A percentile compares a stretch with the other conserved stretches of the same genome.
These are phyloP conservation scores for Urostyla sp. DNA, from an alignment of 73 alveolate species.

Conservation along the genomic window DNA sequence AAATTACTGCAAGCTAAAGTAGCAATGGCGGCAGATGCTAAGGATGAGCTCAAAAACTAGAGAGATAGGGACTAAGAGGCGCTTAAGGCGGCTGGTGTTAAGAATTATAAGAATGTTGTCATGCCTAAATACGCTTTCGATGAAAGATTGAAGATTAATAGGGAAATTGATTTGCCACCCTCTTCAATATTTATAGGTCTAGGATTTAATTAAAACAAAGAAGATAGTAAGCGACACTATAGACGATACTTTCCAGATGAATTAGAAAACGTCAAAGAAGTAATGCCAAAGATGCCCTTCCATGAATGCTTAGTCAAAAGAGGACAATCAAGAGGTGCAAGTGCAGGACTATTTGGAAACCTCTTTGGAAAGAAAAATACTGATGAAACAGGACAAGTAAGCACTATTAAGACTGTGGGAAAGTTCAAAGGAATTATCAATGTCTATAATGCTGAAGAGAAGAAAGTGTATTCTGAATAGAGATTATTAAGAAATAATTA, in stretches of 20 bases:
- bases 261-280: constrained; percentile 37
- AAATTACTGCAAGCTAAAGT: neutral
- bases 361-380: constrained; percentile 24
- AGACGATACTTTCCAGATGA: constrained; percentile 59
- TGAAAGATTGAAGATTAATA: constrained; percentile 36
- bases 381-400: constrained; percentile 64
- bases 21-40: neutral
- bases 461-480: constrained; percentile 2
- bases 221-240: constrained; percentile 68
- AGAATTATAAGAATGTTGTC: constrained; percentile 36
- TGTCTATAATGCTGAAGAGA: constrained; percentile 62
- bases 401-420: constrained; percentile 63
- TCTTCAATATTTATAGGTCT: constrained; percentile 43
- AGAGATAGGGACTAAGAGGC: constrained; percentile 7
- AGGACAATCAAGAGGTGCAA: constrained; percentile 62
- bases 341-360: constrained; percentile 24
- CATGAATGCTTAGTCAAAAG: constrained; percentile 59
- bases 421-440: constrained; percentile 73
- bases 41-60: constrained; percentile 2
- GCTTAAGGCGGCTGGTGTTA: constrained; percentile 16
- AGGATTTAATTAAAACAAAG: constrained; percentile 71
- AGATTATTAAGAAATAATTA: constrained; percentile 32
- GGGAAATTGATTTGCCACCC: constrained; percentile 68
- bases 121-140: constrained; percentile 56
- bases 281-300: constrained; percentile 63